Percentiles rank a stretch among this genome's conserved stretches.
These are phyloP conservation scores for Liquidambar formosana DNA, from an alignment of 164 flowering plant genomes.

Conservation along the genomic window DNA sequence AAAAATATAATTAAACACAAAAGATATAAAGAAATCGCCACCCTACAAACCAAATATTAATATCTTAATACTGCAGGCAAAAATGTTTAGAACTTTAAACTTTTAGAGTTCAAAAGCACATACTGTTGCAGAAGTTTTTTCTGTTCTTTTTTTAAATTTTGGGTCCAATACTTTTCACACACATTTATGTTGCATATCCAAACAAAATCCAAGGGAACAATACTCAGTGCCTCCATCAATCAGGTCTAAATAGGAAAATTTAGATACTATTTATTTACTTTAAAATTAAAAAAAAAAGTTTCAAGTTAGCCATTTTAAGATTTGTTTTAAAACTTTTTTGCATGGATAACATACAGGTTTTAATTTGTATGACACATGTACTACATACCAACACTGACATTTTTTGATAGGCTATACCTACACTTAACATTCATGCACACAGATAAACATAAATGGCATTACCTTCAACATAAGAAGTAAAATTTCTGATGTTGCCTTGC, in stretches of 20 bases:
- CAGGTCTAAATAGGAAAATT: neutral
- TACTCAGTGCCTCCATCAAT: neutral
- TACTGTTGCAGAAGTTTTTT: neutral
- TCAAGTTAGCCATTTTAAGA: no score
- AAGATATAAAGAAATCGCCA: neutral
- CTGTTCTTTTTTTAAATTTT: neutral
- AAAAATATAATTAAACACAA: neutral
- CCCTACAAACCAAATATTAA: neutral
- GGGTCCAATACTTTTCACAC: neutral
- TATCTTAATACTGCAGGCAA: neutral
- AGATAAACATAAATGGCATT: no score
- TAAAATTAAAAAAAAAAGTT: no score
- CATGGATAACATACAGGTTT: no score
- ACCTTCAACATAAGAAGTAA: no score
- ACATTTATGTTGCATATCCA: neutral
- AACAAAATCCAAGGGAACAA: neutral
- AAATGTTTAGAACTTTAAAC: neutral
- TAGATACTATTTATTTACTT: no score
- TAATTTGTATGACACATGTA: no score
- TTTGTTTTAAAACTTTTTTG: no score
- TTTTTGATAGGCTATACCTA: no score
- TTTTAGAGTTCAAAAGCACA: neutral
- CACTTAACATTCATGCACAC: no score
- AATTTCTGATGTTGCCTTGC: no score
- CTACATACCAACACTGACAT: no score